Evolutionary conservation across 345 rosid species (phyloP).

Genomic region (Citrus trifoliata): DNA sequence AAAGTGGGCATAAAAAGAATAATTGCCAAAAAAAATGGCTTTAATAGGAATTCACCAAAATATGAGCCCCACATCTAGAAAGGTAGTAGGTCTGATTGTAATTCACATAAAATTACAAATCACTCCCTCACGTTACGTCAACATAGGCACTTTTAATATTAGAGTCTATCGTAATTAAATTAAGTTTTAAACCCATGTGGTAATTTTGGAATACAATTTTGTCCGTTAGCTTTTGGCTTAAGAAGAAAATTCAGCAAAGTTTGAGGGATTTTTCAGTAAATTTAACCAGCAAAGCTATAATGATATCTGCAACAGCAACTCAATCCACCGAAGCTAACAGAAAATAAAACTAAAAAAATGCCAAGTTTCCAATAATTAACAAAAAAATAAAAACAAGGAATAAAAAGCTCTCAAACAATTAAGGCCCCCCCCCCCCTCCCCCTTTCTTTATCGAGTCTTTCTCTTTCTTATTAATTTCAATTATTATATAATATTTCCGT

Average conservation of each 20-base stretch:
- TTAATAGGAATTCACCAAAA: background rate
- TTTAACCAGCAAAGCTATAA: slow-evolving; percentile 15
- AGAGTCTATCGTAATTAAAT: background rate
- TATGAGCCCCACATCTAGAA: background rate
- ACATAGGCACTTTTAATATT: background rate
- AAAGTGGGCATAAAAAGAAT: background rate
- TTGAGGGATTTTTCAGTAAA: slow-evolving; percentile 16
- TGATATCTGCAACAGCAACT: slow-evolving; percentile 31
- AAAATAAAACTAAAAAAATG: background rate
- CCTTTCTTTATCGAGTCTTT: slow-evolving; percentile 1
- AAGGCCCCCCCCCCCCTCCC: background rate
- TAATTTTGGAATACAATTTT: background rate
- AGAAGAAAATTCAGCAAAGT: slow-evolving; percentile 11
- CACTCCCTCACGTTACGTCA: background rate
- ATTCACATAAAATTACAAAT: background rate
- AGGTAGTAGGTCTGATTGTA: background rate
- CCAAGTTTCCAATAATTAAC: background rate
- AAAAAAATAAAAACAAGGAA: background rate
- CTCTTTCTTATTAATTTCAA: background rate
- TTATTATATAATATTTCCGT: background rate
- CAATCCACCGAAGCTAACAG: slow-evolving; percentile 23
- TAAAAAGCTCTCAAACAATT: background rate
- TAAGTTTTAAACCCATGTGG: background rate
- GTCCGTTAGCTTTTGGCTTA: background rate
- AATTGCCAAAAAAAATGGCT: background rate